These are phyloP conservation scores for Coleophoma cylindrospora DNA, from an alignment of 2,329 filamentous ascomycete species.

Conservation along the genomic window DNA sequence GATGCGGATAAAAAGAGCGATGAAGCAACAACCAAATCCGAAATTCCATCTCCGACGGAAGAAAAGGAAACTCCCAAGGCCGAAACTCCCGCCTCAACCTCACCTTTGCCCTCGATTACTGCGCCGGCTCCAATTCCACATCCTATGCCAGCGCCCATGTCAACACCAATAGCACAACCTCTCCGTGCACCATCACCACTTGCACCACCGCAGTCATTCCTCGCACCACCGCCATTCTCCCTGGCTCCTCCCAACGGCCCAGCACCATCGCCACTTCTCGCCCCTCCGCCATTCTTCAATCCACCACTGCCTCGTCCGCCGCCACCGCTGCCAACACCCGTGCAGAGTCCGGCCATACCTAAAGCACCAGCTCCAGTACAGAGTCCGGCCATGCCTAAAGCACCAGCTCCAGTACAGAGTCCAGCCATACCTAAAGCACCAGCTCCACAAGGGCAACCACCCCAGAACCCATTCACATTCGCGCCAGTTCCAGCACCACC, in stretches of 20 bases:
- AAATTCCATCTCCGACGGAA: too few species aligned
- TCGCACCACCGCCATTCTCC: neutral
- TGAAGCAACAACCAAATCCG: too few species aligned
- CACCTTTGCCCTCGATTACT: too few species aligned
- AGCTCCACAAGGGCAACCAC: conserved; percentile 5
- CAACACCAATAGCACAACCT: neutral
- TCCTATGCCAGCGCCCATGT: neutral
- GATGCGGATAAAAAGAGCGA: too few species aligned
- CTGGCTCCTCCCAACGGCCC: neutral
- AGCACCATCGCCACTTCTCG: conserved; percentile 1
- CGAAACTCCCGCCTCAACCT: too few species aligned
- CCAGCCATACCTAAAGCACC: conserved; percentile 24
- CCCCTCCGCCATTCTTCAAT: conserved; percentile 1
- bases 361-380: conserved; percentile 21
- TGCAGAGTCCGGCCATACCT: conserved; percentile 19
- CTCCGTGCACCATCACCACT: conserved; percentile 1
- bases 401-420: conserved; percentile 16
- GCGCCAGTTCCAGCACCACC: conserved; percentile 10
- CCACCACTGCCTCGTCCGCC: conserved; percentile 22
- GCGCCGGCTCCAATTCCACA: neutral
- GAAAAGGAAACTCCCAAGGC: too few species aligned
- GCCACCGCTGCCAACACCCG: neutral
- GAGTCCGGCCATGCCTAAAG: conserved; percentile 21
- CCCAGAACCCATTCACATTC: conserved; percentile 13
- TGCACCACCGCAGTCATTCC: conserved; percentile 3